These are phyloP conservation scores for Letharia columbiana DNA, from an alignment of 495 filamentous ascomycete genomes.

Conservation along the genomic window DNA sequence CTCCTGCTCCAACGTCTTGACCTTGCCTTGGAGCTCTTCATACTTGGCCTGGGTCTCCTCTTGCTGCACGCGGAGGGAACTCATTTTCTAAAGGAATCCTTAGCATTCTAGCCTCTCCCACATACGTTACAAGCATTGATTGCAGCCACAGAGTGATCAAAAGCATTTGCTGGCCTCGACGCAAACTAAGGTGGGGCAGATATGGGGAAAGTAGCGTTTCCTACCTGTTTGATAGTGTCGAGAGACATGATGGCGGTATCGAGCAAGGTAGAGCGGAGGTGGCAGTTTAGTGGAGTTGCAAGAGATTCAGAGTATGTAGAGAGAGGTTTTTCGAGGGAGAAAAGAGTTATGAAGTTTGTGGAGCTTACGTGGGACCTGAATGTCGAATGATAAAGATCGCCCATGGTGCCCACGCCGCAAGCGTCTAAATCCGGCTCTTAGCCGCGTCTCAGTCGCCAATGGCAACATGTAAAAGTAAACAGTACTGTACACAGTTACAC, in stretches of 20 bases:
- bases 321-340: not conserved
- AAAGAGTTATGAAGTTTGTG: conserved; percentile 25
- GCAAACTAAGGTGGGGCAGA: not conserved
- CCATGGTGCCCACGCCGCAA: conserved; percentile 5
- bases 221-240: conserved; percentile 28
- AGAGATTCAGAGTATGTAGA: not conserved
- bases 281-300: not conserved
- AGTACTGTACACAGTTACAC: not conserved
- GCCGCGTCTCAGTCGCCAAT: conserved; percentile 9
- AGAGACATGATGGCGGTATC: conserved; percentile 23
- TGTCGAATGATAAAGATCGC: not conserved
- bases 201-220: conserved; percentile 18
- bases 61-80: conserved; percentile 81
- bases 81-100: conserved; percentile 64
- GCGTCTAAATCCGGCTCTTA: conserved; percentile 11
- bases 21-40: conserved; percentile 76
- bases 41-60: conserved; percentile 69
- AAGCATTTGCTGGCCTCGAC: not conserved
- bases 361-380: conserved; percentile 15
- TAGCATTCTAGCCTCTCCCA: conserved; percentile 5
- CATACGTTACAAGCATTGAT: not conserved
- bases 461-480: conserved; percentile 17
- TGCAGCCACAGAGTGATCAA: not conserved
- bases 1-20: conserved; percentile 90
- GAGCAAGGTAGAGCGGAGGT: not conserved